Base-by-base conservation (phyloP, 768 basidiomycete species). In the Rhodotorula taiwanensis region DNA sequence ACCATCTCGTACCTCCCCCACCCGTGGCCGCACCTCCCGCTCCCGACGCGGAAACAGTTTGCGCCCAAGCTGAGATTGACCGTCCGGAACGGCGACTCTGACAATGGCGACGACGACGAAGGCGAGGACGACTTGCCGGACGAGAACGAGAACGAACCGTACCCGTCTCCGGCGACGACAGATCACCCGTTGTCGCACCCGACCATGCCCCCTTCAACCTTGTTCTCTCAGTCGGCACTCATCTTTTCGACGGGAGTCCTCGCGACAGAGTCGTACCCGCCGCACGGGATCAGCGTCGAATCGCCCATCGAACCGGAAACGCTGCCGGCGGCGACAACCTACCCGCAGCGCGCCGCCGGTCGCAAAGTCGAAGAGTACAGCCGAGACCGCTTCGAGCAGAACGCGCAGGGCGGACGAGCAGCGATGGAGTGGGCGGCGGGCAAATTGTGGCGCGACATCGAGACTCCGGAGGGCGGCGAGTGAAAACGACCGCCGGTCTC, bases 171-270 rank as follows among this genome's bases (percentile, higher is more conserved):
- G 0, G 30, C 11, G 5, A 45, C 31, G 16, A 41, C 55, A 18
- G 48, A 53, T 25, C 63, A 69, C 53, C 68, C 63, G 10, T 52
- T 66, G 25, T 55, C 64, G 21, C 69, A 66, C 52, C 61, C 69
- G 10, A 41, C 69, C 11, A 53, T 70, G 54, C 64, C 69, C 4
- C 43, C 64, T 0, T 49, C 60, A 8, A 70, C 69, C 2, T 64
- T 70, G 50, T 70, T 70, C 55, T 57, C 61, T 18, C 69, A 70
- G 43, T 65, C 69, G 11, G 69, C 69, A n/a, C 54, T 66, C 36
- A 66, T 70, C 61, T 70, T 66, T 43, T 53, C 61, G 23, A 47
- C 49, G 33, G 69, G 69, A 14, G n/a, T 62, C 45, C 44, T 70
- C 43, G 69, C 69, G 6, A 33, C 64, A 5, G 20, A 8, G 1